These are phyloP conservation scores for Quercus wislizeni DNA, from an alignment of 306 rosid genomes.

Conservation along the genomic window DNA sequence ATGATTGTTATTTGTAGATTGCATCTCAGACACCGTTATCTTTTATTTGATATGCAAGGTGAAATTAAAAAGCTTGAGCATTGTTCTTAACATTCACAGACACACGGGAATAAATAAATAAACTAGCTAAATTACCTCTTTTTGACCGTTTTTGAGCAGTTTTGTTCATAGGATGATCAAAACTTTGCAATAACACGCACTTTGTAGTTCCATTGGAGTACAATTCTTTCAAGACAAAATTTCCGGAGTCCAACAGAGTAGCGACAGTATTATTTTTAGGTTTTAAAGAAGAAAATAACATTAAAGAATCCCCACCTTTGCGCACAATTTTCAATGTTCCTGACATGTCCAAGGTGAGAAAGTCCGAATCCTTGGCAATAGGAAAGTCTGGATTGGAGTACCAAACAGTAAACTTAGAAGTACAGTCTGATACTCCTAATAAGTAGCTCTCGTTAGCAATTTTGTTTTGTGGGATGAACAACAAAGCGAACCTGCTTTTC, in stretches of 20 bases:
- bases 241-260: background rate
- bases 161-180: background rate
- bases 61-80: no score
- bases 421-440: no score
- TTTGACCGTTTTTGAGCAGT: no score
- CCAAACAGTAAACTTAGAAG: background rate
- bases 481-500: no score
- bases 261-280: background rate
- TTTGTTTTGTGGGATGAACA: no score
- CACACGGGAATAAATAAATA: no score
- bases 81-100: no score
- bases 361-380: background rate
- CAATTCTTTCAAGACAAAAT: slow-evolving; percentile 25
- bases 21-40: no score
- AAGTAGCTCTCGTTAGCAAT: no score
- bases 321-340: slow-evolving; percentile 14
- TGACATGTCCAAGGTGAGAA: slow-evolving; percentile 2
- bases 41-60: no score
- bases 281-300: slow-evolving; percentile 11
- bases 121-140: no score
- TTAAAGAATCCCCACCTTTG: background rate
- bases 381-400: background rate
- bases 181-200: slow-evolving; percentile 15
- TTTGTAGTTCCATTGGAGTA: background rate
- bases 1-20: no score